Base-by-base conservation (phyloP, 768 basidiomycete genomes). In the Boletus insuetus region DNA sequence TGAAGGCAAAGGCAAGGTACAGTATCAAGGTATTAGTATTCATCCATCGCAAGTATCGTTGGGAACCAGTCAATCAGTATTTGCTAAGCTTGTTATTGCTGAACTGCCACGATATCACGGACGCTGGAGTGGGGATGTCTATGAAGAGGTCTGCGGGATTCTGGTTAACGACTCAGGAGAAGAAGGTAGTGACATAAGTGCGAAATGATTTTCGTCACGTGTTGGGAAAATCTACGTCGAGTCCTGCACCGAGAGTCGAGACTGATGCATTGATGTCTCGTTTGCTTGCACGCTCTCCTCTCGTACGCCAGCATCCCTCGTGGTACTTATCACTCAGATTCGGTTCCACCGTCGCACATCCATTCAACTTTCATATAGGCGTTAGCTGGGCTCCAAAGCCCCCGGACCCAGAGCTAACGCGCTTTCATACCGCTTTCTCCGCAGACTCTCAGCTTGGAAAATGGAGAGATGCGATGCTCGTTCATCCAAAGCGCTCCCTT, bases 341-440 rank as follows among this genome's bases (percentile, higher is more conserved):
- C 37, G 55, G 16, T n/a, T 69, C 69, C 4, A 63, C 64, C 7
- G 44, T 68, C 24, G 69, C 76, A 16, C 74, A 76, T 19, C 79
- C 87, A 6, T 93, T 85, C 66, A 82, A 73, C 34, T 91, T 94
- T 68, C 83, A 91, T 63, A 75, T 91, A 37, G 90, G 87, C 49
- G 80, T 81, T 16, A 87, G 87, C 69, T 94, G 89, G 86, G 84
- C 83, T 29, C 84, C 83, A 40, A 93, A 93, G 67, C 83, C 87
- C 17, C 68, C 75, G 11, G 76, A 71, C 56, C 74, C 58, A 51
- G 72, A 74, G 58, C 64, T 73, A 35, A 56, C 61, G 19, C 70
- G 68, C 31, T 56, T 71, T 44, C 69, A 70, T 56, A 48, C 68
- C 19, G 83, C 86, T 0, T 91, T 91, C 63, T 73, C 83, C 0